A percentile compares a stretch with the other conserved stretches of the same genome.
These are phyloP conservation scores for Salvia sclarea DNA, from an alignment of 305 asterid species.

Conservation along the genomic window DNA sequence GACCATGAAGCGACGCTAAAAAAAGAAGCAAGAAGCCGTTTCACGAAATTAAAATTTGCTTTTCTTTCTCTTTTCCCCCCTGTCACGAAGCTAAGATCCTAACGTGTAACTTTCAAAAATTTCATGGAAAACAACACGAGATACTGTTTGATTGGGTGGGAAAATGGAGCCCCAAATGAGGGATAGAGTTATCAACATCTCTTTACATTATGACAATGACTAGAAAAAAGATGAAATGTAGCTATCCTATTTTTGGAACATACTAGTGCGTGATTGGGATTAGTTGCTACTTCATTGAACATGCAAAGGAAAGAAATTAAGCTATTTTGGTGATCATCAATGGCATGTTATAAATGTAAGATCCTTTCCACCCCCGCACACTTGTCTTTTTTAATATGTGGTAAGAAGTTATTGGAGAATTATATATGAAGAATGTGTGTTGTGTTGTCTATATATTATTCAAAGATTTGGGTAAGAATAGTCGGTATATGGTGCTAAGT, in stretches of 20 bases:
- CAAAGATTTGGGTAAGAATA: not conserved
- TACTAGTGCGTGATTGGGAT: constrained; percentile 20
- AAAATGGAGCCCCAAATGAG: not conserved
- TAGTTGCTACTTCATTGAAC: constrained; percentile 12
- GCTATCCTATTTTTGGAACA: constrained; percentile 32
- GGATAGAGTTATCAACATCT: constrained; percentile 38
- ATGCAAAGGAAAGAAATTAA: not conserved
- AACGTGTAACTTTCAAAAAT: constrained; percentile 20
- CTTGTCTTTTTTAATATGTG: not conserved
- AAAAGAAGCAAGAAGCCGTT: not conserved
- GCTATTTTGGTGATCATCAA: too few relatives aligned
- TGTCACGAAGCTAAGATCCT: constrained; percentile 4
- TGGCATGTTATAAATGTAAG: not conserved
- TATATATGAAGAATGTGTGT: not conserved
- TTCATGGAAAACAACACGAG: constrained; percentile 23
- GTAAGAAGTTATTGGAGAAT: not conserved
- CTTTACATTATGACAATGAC: constrained; percentile 7
- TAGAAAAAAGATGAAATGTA: constrained; percentile 35
- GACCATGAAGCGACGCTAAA: not conserved
- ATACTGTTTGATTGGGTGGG: constrained; percentile 4
- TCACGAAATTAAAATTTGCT: not conserved
- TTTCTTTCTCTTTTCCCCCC: not conserved
- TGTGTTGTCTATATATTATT: too few relatives aligned
- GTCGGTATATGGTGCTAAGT: too few relatives aligned
- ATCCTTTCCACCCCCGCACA: not conserved